Evolutionary conservation across 129 eudicot species (phyloP).

Genomic region (Smallanthus sonchifolius): DNA sequence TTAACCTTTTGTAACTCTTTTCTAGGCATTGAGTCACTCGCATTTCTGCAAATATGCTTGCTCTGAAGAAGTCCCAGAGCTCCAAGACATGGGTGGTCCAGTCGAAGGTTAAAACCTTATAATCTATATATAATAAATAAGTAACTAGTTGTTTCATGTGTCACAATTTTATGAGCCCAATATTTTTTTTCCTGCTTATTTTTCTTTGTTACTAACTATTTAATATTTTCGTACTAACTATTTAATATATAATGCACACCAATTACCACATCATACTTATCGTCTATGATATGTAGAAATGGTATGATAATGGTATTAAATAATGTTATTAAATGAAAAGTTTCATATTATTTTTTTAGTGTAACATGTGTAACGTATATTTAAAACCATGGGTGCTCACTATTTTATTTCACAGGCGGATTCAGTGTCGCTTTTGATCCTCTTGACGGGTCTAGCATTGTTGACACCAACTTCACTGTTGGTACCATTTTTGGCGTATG

Average conservation of each 20-base stretch:
- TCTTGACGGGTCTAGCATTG: constrained; percentile 96
- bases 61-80: constrained; percentile 97
- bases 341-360: neutral
- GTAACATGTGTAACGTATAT: neutral
- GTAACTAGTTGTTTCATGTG: no score
- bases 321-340: neutral
- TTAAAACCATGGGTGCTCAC: neutral
- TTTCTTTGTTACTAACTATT: no score
- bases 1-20: neutral
- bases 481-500: constrained; percentile 99
- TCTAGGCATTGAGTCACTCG: constrained; percentile 79
- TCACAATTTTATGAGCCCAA: no score
- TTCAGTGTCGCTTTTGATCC: constrained; percentile 99
- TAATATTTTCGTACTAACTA: no score
- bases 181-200: no score
- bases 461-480: constrained; percentile 95
- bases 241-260: no score
- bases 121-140: neutral
- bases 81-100: constrained; percentile 99
- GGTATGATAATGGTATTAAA: no score
- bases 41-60: constrained; percentile 98
- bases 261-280: no score
- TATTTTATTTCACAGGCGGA: constrained; percentile 55
- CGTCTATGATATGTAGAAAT: no score
- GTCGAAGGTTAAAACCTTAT: constrained; percentile 50